phyloP scores from a whole-genome alignment of 2,329 filamentous ascomycete species.

The Diaporthe aspalathi region DNA sequence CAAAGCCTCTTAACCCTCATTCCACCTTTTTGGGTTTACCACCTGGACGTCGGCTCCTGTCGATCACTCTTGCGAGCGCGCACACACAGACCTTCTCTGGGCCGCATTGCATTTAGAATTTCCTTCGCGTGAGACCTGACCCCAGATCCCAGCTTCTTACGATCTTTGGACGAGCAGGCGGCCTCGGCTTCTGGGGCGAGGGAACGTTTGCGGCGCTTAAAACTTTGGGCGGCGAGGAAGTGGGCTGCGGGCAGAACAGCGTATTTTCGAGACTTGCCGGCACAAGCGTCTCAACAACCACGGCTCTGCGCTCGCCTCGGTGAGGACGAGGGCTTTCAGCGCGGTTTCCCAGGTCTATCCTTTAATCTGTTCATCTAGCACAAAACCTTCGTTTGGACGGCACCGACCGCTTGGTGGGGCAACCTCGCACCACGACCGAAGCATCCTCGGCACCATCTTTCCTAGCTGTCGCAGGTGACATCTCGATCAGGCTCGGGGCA shows the following conservation, averaged over 20 bases:
- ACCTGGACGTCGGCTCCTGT: conserved; percentile 31
- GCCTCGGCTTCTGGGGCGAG: conserved; percentile 22
- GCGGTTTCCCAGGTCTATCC: not conserved
- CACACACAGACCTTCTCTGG: conserved; percentile 31
- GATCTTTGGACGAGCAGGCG: conserved; percentile 24
- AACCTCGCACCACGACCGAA: not conserved
- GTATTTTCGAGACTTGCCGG: conserved; percentile 24
- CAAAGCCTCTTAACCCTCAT: conserved; percentile 33
- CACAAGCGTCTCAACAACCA: conserved; percentile 9
- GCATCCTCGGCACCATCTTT: conserved; percentile 6
- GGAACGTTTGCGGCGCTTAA: conserved; percentile 26
- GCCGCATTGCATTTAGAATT: conserved; percentile 27
- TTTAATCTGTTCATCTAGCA: not conserved
- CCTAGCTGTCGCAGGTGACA: conserved; percentile 34
- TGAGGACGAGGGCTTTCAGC: not conserved
- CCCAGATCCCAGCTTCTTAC: conserved; percentile 25
- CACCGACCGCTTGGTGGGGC: not conserved
- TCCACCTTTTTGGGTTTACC: conserved; percentile 24
- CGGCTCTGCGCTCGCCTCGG: conserved; percentile 6
- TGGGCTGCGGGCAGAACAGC: conserved; percentile 20
- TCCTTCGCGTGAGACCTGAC: conserved; percentile 10
- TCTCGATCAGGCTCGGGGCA: conserved; percentile 11
- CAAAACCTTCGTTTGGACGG: not conserved
- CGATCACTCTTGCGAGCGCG: conserved; percentile 21
- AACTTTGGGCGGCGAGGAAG: conserved; percentile 19